These are phyloP conservation scores for Fusarium sp. DNA, from an alignment of 2,329 filamentous ascomycete species.

Conservation along the genomic window DNA sequence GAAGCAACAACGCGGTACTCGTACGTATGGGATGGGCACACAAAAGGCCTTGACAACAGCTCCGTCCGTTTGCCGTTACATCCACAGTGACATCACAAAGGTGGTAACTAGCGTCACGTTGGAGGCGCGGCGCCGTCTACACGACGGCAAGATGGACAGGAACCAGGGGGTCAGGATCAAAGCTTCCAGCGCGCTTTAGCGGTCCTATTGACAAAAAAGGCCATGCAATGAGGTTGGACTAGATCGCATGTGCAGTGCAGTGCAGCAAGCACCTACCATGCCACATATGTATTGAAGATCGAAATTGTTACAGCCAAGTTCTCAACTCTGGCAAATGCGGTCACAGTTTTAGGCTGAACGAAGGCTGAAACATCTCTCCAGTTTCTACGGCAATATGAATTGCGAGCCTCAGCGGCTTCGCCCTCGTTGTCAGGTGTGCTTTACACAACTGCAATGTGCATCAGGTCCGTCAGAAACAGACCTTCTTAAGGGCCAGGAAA, in stretches of 20 bases:
- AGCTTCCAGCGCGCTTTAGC: background rate
- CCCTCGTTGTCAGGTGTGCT: conserved; percentile 25
- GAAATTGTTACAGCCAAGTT: conserved; percentile 15
- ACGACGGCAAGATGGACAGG: conserved; percentile 20
- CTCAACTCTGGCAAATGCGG: background rate
- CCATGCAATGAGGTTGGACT: conserved; percentile 18
- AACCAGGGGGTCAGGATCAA: conserved; percentile 22
- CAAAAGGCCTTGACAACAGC: conserved; percentile 1
- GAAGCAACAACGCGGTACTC: conserved; percentile 22
- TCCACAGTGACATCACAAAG: conserved; percentile 42
- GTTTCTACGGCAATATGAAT: conserved; percentile 22
- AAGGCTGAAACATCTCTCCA: conserved; percentile 34
- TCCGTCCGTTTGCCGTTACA: conserved; percentile 23
- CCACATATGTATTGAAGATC: conserved; percentile 7
- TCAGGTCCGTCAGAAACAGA: conserved; percentile 11
- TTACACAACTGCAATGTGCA: conserved; percentile 18
- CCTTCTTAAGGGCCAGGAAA: conserved; percentile 19
- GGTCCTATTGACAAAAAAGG: conserved; percentile 29
- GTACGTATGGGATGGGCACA: background rate
- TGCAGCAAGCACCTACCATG: conserved; percentile 6
- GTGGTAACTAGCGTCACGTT: conserved; percentile 20
- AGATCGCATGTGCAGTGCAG: background rate
- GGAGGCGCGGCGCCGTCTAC: conserved; percentile 24
- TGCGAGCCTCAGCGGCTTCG: conserved; percentile 23
- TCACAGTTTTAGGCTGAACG: conserved; percentile 6